Percentiles rank a stretch among this genome's conserved stretches.
Evolutionary conservation across 1,284 basidiomycete species (phyloP).

Genomic region (Boletellus dicymbophilus): DNA sequence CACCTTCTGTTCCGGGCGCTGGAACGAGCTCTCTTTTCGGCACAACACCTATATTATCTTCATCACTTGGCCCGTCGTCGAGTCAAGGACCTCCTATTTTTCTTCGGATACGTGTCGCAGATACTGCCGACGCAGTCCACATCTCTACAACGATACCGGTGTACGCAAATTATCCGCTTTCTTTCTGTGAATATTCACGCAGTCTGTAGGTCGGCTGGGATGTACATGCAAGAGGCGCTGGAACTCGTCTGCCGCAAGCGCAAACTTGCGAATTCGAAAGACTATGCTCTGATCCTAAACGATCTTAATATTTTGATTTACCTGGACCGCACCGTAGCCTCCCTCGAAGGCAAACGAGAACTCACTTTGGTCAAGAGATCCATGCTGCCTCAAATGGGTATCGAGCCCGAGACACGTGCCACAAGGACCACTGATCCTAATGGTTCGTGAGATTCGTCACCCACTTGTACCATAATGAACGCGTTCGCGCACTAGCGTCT

Average conservation of each 20-base stretch:
- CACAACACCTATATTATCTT: constrained; percentile 53
- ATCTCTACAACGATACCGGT: constrained; percentile 87
- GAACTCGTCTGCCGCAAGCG: constrained; percentile 82
- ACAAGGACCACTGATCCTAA: constrained; percentile 87
- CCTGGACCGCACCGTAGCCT: constrained; percentile 94
- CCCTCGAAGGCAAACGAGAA: constrained; percentile 85
- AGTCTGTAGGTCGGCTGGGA: constrained; percentile 75
- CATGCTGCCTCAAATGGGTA: constrained; percentile 71
- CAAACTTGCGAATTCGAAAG: constrained; percentile 71
- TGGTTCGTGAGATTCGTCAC: constrained; percentile 49
- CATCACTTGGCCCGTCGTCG: constrained; percentile 66
- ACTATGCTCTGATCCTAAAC: constrained; percentile 82
- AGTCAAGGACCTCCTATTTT: constrained; percentile 79
- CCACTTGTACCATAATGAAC: background rate
- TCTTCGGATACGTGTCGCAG: constrained; percentile 76
- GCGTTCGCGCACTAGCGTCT: constrained; percentile 57
- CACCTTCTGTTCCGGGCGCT: constrained; percentile 21
- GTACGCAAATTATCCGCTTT: constrained; percentile 47
- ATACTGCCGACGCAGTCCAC: constrained; percentile 77
- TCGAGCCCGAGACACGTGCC: constrained; percentile 58
- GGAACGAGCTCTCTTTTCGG: constrained; percentile 37
- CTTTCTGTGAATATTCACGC: background rate
- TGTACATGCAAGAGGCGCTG: constrained; percentile 96
- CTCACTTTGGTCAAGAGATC: constrained; percentile 82
- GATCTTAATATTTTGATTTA: constrained; percentile 86